Base-by-base conservation (phyloP, 1,284 basidiomycete species). In the Sanghuangporus baumii region DNA sequence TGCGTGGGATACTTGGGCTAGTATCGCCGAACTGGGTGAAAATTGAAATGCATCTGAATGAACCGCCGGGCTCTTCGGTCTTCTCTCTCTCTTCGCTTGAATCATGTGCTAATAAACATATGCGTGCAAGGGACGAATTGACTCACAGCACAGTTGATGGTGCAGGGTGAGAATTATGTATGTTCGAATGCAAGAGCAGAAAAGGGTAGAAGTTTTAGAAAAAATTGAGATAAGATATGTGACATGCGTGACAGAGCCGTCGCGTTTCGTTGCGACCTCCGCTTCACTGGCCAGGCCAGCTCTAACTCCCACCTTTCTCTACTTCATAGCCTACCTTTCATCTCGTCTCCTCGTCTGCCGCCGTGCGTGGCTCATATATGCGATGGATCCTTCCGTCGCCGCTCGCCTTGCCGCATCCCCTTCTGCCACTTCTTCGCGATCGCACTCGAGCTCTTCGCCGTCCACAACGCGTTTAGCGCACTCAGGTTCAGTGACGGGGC, bases 401-500 rank as follows among this genome's bases (percentile, higher is more conserved):
- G 43, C 60, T 9, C 59, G 56, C 31, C 54, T 61, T 18, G 34
- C 63, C 16, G 59, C 58, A 65, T 67, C 61, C 55, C 66, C 36
- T 46, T 69, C 63, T 43, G 48, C 63, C 9, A 47, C 37, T 12
- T 61, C 63, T 26, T 54, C 60, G 2, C 63, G 60, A 46, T 61
- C 59, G n/a, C 70, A 71, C 48, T 67, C 70, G 3, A 59, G 67
- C 23, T 65, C 70, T 18, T 66, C 69, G 48, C 64, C 69, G 31
- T 67, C 62, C 59, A 62, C 69, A 31, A 70, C 70, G 2, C 69
- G 71, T 8, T 60, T 66, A 18, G 61, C 66, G 5, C 67, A 68
- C 11, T 67, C 68, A 41, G 65, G 65, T 14, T 65, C 74, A 3
- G 65, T 74, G 6, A 65, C 69, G 37, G 68, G 71, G 41, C 69